Evolutionary conservation across 2,329 filamentous ascomycete genomes (phyloP).

Genomic region (Sclerotinia nivalis): DNA sequence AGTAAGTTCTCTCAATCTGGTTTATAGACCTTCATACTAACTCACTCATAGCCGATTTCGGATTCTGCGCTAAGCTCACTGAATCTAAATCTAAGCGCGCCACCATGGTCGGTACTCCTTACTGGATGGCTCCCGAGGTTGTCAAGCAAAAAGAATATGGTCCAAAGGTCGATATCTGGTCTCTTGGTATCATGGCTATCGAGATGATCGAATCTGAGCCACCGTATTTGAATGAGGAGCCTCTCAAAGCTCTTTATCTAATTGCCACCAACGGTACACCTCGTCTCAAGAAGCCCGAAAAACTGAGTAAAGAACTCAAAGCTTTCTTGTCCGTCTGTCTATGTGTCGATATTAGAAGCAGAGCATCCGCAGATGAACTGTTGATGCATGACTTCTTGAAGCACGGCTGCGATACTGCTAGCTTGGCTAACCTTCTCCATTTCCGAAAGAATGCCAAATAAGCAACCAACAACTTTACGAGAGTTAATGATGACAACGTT

Average conservation of each 20-base stretch:
- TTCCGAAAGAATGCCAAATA: slow-evolving; percentile 78
- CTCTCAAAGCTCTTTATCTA: slow-evolving; percentile 86
- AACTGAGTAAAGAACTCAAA: slow-evolving; percentile 96
- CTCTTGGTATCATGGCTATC: slow-evolving; percentile 97
- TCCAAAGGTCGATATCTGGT: slow-evolving; percentile 98
- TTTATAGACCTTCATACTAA: slow-evolving; percentile 35
- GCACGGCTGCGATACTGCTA: slow-evolving; percentile 80
- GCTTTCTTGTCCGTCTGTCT: slow-evolving; percentile 94
- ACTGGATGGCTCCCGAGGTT: slow-evolving; percentile 99
- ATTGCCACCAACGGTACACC: slow-evolving; percentile 98
- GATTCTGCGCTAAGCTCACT: slow-evolving; percentile 98
- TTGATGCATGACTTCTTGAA: slow-evolving; percentile 91
- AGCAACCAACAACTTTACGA: slow-evolving; percentile 17
- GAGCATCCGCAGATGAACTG: slow-evolving; percentile 87
- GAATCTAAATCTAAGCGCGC: slow-evolving; percentile 96
- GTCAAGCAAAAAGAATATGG: slow-evolving; percentile 98
- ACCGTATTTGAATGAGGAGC: slow-evolving; percentile 93
- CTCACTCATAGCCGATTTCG: slow-evolving; percentile 76
- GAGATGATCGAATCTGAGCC: slow-evolving; percentile 99
- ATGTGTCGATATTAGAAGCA: slow-evolving; percentile 93
- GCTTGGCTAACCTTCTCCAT: slow-evolving; percentile 81
- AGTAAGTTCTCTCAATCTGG: slow-evolving; percentile 60
- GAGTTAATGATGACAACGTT: slow-evolving; percentile 23
- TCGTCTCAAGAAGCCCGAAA: slow-evolving; percentile 95
- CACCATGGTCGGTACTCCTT: slow-evolving; percentile 98